Evolutionary conservation across 306 rosid genomes (phyloP).

Genomic region (Castanopsis chinensis): DNA sequence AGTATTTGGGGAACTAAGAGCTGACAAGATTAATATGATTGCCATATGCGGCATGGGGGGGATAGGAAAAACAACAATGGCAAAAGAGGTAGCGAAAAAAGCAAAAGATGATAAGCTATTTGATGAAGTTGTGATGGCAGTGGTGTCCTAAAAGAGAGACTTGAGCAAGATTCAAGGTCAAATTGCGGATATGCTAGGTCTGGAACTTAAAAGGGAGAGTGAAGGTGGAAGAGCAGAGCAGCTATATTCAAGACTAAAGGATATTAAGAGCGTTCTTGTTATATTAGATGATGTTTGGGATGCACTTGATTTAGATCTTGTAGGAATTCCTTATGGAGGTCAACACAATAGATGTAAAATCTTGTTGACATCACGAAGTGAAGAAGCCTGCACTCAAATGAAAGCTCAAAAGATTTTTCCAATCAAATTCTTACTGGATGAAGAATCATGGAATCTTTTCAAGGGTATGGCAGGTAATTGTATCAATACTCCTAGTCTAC

Average conservation of each 20-base stretch:
- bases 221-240: neutral
- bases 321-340: no score
- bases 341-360: neutral
- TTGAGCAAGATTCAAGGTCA: constrained; percentile 17
- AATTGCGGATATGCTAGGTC: constrained; percentile 17
- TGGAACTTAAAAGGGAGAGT: constrained; percentile 13
- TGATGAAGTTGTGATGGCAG: constrained; percentile 6
- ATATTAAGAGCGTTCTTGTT: no score
- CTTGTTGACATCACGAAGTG: no score
- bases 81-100: neutral
- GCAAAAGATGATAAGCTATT: no score
- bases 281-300: no score
- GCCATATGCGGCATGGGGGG: constrained; percentile 33
- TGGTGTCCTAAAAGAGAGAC: constrained; percentile 8
- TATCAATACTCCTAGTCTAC: fast-evolving
- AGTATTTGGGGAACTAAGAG: neutral
- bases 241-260: no score
- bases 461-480: no score
- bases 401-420: no score
- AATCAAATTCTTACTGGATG: no score
- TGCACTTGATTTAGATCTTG: fast-evolving
- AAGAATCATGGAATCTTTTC: no score
- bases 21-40: neutral
- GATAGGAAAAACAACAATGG: constrained; percentile 28
- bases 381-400: no score